These are phyloP conservation scores for Ceratobasidium sp. DNA, from an alignment of 1,284 basidiomycete species.

Conservation along the genomic window DNA sequence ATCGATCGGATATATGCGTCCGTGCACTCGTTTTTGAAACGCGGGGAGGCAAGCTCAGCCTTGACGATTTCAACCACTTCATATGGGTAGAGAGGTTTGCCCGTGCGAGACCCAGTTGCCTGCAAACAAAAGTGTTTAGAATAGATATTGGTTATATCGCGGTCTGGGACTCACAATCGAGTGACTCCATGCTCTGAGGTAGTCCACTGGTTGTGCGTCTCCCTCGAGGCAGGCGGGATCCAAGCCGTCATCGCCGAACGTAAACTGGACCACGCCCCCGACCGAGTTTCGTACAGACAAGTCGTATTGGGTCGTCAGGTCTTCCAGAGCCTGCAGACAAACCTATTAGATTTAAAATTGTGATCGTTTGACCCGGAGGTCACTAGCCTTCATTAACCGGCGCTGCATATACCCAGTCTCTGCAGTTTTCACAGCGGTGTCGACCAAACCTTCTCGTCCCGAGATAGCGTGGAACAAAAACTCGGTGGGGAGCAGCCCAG, in stretches of 20 bases:
- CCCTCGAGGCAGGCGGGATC: slow-evolving; percentile 97
- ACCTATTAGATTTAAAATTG: neutral
- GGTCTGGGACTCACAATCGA: slow-evolving; percentile 66
- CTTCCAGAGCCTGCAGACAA: slow-evolving; percentile 75
- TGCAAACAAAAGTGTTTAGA: slow-evolving; percentile 49
- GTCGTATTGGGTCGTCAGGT: slow-evolving; percentile 96
- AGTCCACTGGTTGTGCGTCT: slow-evolving; percentile 91
- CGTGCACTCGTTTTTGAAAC: slow-evolving; percentile 75
- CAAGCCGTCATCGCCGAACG: slow-evolving; percentile 95
- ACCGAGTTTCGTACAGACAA: slow-evolving; percentile 94
- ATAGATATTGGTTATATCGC: neutral
- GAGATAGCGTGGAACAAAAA: slow-evolving; percentile 99
- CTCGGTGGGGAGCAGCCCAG: slow-evolving; percentile 92
- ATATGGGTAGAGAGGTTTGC: slow-evolving; percentile 80
- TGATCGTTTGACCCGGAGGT: neutral
- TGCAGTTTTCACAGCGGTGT: slow-evolving; percentile 99
- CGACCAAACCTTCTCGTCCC: slow-evolving; percentile 96
- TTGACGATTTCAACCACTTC: slow-evolving; percentile 83
- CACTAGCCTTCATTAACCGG: slow-evolving; percentile 86
- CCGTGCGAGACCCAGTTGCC: slow-evolving; percentile 66
- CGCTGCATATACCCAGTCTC: slow-evolving; percentile 99
- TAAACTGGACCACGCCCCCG: slow-evolving; percentile 97
- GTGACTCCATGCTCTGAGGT: slow-evolving; percentile 87
- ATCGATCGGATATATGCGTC: slow-evolving; percentile 79
- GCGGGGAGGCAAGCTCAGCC: slow-evolving; percentile 63